phyloP scores from a whole-genome alignment of 225 moss, liverwort and hornwort species.

The Neckera pumila region DNA sequence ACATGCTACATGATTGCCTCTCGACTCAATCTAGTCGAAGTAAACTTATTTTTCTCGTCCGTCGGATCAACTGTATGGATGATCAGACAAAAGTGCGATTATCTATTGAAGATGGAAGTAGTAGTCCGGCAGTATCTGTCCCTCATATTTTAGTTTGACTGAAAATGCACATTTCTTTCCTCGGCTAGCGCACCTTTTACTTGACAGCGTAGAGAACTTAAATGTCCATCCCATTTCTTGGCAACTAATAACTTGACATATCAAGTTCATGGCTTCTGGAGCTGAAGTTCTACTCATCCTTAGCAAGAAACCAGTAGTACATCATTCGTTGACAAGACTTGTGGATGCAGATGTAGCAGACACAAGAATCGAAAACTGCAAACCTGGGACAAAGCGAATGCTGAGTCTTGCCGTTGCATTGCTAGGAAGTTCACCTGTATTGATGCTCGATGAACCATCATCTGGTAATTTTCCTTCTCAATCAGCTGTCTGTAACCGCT shows the following conservation, averaged over 20 bases:
- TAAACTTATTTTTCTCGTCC: not conserved
- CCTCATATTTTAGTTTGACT: not conserved
- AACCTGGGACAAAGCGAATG: constrained; percentile 54
- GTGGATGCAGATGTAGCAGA: constrained; percentile 55
- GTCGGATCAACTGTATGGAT: not conserved
- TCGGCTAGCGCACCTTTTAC: not conserved
- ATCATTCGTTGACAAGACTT: not conserved
- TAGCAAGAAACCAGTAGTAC: not conserved
- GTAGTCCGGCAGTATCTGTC: not conserved
- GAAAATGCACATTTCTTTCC: not conserved
- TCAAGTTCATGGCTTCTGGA: not conserved
- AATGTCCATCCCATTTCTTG: not conserved
- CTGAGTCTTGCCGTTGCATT: constrained; percentile 71
- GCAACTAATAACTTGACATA: not conserved
- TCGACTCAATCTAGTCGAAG: not conserved
- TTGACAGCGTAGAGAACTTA: not conserved
- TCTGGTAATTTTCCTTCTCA: constrained; percentile 32
- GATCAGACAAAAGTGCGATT: not conserved
- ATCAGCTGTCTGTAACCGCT: not conserved
- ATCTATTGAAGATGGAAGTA: not conserved
- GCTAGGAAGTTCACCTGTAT: constrained; percentile 69
- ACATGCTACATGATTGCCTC: not conserved
- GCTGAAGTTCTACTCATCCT: not conserved
- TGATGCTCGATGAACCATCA: constrained; percentile 81
- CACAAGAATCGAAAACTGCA: constrained; percentile 47